Evolutionary conservation across 2,329 filamentous ascomycete species (phyloP), one percentile per base, ranked within the genome.

Genomic region (Cadophora luteo-olivacea): DNA sequence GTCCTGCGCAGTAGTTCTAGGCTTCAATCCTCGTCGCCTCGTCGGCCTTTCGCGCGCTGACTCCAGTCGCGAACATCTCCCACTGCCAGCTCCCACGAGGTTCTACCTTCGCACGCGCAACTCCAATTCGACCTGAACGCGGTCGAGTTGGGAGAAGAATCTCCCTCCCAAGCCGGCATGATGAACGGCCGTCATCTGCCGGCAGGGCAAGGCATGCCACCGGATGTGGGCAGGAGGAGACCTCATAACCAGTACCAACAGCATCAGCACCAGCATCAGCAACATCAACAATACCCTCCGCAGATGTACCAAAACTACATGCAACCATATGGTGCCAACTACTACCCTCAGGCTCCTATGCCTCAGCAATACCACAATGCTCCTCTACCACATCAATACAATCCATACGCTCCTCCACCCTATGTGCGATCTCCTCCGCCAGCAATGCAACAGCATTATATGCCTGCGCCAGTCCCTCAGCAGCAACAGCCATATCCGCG

Each of bases 151-250:
- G 70, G 72, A 65, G 64, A 64, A 71, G 70, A 49, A 69, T 45
- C 52, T 48, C 49, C 52, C 75, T 80, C 86, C 86, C 85, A 87
- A 82, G 86, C 87, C 88, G 89, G 87, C 87, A 92, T 86, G 89
- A 93, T 93, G 90, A 91, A 89, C 84, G 84, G 84, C 82, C 86
- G 84, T 86, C 89, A 91, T 90, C 88, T 91, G 89, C 88, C 89
- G 88, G 89, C 89, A 87, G 90, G 90, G 86, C 88, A 89, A 82
- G 84, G 84, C 80, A 77, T 79, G 74, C 77, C 76, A 61, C 71
- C 72, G 69, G 78, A 79, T 70, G 72, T 74, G 68, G 73, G 74
- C 29, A 75, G 77, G 66, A 74, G 77, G 61, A 72, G 77, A 63
- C 76, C 68, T 55, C 77, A 72, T 74, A 80, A 75, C 65, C 75